phyloP scores from a whole-genome alignment of 129 eudicot genomes.

The carrot (Daucus carota) region DNA sequence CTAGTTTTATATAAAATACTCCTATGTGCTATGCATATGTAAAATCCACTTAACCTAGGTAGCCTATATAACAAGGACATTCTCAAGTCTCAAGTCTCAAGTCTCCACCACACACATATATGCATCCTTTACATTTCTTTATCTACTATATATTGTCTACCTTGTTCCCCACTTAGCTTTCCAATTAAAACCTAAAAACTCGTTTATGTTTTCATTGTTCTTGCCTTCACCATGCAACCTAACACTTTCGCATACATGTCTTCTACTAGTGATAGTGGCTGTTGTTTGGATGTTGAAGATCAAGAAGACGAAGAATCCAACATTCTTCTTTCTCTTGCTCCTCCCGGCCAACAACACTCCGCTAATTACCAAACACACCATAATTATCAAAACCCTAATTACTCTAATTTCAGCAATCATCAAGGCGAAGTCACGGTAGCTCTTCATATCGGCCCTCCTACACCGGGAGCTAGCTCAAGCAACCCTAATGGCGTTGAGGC shows the following conservation, averaged over 20 bases:
- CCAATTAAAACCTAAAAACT: slow-evolving; percentile 10
- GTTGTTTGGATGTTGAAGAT: slow-evolving; percentile 33
- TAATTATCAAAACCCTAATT: slow-evolving; percentile 35
- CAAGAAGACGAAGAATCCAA: slow-evolving; percentile 44
- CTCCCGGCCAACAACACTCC: slow-evolving; percentile 54
- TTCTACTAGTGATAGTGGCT: slow-evolving; percentile 35
- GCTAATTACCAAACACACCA: slow-evolving; percentile 15
- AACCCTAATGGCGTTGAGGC: slow-evolving; percentile 18
- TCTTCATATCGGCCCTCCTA: slow-evolving; percentile 53
- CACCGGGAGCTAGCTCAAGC: slow-evolving; percentile 13
- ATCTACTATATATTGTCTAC: neutral
- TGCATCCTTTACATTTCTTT: slow-evolving; percentile 6
- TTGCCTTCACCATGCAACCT: slow-evolving; percentile 29
- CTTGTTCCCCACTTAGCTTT: slow-evolving; percentile 12
- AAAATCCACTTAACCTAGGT: slow-evolving; percentile 6
- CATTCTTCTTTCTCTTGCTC: slow-evolving; percentile 67
- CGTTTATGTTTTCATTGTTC: neutral
- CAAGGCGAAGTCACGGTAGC: slow-evolving; percentile 50
- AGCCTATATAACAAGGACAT: neutral
- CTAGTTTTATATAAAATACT: neutral
- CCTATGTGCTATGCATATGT: neutral
- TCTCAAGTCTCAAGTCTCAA: neutral
- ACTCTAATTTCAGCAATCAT: neutral
- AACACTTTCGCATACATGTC: slow-evolving; percentile 35
- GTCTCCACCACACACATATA: slow-evolving; percentile 1